Evolutionary conservation across 202 grass and related monocot species (phyloP).

Genomic region (Dendrocalamus latiflorus): DNA sequence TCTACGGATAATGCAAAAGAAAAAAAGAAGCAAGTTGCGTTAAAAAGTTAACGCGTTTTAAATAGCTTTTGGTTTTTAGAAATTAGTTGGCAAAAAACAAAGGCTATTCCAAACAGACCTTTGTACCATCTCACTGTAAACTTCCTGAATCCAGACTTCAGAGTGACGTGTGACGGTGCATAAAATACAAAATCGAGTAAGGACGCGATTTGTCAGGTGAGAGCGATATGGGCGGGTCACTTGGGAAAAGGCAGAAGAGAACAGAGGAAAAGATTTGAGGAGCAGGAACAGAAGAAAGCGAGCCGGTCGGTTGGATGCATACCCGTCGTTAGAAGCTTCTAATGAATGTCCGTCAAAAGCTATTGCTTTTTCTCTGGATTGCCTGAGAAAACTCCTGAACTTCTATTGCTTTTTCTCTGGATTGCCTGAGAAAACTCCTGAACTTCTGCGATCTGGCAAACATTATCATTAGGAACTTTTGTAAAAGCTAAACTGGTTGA

Average conservation of each 20-base stretch:
- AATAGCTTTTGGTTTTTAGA: too few species aligned
- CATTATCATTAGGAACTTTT: not conserved
- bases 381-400: not conserved
- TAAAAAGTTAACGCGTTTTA: too few species aligned
- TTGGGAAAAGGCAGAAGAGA: not conserved
- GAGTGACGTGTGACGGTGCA: not conserved
- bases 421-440: not conserved
- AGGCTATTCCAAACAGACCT: too few species aligned
- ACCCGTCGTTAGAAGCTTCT: not conserved
- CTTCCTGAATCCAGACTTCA: not conserved
- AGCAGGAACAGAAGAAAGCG: not conserved
- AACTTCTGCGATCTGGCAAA: not conserved
- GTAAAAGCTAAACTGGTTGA: not conserved
- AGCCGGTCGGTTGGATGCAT: constrained; percentile 3
- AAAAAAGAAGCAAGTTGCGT: too few species aligned
- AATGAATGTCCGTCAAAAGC: not conserved
- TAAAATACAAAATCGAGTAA: not conserved
- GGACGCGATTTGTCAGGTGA: not conserved
- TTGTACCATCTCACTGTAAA: too few species aligned
- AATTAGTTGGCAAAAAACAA: too few species aligned
- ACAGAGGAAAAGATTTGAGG: not conserved
- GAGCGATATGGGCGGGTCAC: not conserved
- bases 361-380: not conserved
- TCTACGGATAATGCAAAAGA: too few species aligned
- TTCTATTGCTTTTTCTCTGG: not conserved